Evolutionary conservation across 345 rosid species (phyloP).

Genomic region (Populus davidiana): DNA sequence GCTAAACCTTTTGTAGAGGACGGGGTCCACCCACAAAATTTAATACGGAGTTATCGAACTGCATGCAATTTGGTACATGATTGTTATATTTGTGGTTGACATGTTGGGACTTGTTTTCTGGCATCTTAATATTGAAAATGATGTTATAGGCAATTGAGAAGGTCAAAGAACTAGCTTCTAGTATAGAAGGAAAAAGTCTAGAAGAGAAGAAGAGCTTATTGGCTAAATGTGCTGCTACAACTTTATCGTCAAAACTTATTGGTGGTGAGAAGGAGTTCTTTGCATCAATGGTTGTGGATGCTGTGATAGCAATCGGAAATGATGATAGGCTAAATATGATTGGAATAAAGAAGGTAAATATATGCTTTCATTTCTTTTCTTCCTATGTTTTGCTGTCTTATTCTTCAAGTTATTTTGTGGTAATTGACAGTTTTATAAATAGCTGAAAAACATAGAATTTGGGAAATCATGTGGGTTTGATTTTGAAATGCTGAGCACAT

Average conservation of each 20-base stretch:
- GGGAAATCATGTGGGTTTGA: not conserved
- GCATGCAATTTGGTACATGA: constrained; percentile 61
- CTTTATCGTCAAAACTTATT: constrained; percentile 92
- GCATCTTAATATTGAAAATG: not conserved
- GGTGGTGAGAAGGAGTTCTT: constrained; percentile 97
- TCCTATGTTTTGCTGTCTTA: not conserved
- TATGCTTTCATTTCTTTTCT: not conserved
- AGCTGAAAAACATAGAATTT: not conserved
- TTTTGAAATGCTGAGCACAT: not conserved
- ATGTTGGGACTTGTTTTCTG: not conserved
- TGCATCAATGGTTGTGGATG: constrained; percentile 89
- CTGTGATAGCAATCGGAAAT: constrained; percentile 78
- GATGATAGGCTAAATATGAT: constrained; percentile 89
- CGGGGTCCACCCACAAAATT: constrained; percentile 92
- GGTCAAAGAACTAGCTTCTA: constrained; percentile 71
- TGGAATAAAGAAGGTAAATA: constrained; percentile 81
- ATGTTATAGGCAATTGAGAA: constrained; percentile 71
- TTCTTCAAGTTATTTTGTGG: not conserved
- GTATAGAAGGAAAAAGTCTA: constrained; percentile 85
- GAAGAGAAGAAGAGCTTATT: constrained; percentile 89
- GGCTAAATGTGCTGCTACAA: constrained; percentile 92
- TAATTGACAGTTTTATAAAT: not conserved
- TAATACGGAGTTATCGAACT: constrained; percentile 83
- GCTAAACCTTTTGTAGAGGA: constrained; percentile 97
- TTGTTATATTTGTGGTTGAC: not conserved